Evolutionary conservation across 768 basidiomycete genomes (phyloP).

Genomic region (Chiua virens): DNA sequence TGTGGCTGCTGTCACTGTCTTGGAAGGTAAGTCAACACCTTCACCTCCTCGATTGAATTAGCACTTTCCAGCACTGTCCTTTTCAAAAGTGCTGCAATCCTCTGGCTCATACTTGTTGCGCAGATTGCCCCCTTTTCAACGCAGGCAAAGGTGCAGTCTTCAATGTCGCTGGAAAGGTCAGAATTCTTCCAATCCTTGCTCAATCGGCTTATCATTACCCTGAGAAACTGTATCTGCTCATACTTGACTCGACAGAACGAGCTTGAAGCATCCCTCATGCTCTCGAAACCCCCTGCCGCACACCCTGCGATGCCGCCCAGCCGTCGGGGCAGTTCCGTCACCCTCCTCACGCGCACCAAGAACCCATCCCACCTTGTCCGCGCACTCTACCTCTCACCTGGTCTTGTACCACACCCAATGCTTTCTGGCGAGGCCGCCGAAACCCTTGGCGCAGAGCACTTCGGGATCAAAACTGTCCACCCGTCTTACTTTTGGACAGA

Average conservation of each 20-base stretch:
- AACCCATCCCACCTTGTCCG: slow-evolving; percentile 76
- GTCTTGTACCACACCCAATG: slow-evolving; percentile 63
- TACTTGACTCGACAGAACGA: slow-evolving; percentile 56
- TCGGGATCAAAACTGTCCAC: slow-evolving; percentile 62
- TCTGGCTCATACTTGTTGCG: background rate
- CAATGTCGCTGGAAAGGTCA: slow-evolving; percentile 75
- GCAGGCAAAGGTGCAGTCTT: slow-evolving; percentile 81
- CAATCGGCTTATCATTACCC: too few species aligned
- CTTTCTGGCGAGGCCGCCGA: slow-evolving; percentile 70
- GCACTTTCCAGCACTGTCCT: too few species aligned
- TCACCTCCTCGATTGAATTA: background rate
- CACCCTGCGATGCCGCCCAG: slow-evolving; percentile 57
- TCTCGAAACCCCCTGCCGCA: slow-evolving; percentile 71
- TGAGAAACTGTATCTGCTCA: too few species aligned
- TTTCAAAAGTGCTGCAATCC: too few species aligned
- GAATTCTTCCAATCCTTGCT: background rate
- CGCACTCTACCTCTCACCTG: slow-evolving; percentile 68
- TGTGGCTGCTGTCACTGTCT: slow-evolving; percentile 65
- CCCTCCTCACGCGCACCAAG: slow-evolving; percentile 63
- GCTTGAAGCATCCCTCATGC: slow-evolving; percentile 78
- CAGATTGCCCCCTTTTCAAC: slow-evolving; percentile 80
- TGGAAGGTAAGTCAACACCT: slow-evolving; percentile 59
- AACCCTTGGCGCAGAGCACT: slow-evolving; percentile 46
- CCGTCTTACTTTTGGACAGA: slow-evolving; percentile 80
- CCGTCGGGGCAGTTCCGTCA: slow-evolving; percentile 62